Conservation (phyloP, 1,284 basidiomycete genomes). For the Boletellus deceptivus region DNA sequence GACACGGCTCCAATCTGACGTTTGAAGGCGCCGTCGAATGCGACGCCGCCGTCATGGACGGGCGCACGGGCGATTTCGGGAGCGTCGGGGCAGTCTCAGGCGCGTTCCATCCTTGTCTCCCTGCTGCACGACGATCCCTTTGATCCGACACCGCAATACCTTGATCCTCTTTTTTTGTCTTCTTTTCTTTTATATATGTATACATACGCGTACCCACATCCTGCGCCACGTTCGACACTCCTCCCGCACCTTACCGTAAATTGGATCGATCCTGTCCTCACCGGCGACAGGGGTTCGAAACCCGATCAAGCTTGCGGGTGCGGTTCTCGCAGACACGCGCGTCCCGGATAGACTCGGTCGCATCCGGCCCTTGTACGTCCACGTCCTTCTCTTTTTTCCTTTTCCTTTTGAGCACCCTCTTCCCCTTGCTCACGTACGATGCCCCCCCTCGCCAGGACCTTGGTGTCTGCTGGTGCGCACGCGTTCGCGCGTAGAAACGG, state of each 20-base stretch:
- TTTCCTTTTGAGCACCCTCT: too few species aligned
- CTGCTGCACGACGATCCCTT: not conserved
- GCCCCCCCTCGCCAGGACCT: constrained; percentile 32
- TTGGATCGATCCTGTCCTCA: too few species aligned
- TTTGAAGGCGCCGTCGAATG: constrained; percentile 69
- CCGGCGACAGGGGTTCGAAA: constrained; percentile 55
- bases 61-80: constrained; percentile 52
- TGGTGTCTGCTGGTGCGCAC: constrained; percentile 53
- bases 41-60: constrained; percentile 73
- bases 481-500: constrained; percentile 41
- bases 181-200: too few species aligned
- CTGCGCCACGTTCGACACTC: too few species aligned
- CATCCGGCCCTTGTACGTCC: constrained; percentile 60
- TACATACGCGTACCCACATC: too few species aligned
- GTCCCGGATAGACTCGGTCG: constrained; percentile 54
- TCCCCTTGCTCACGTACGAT: not conserved
- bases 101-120: constrained; percentile 25
- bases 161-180: too few species aligned
- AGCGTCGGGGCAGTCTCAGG: constrained; percentile 69
- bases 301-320: constrained; percentile 58
- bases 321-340: constrained; percentile 53
- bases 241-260: too few species aligned
- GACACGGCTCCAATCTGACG: constrained; percentile 74
- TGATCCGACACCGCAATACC: not conserved
- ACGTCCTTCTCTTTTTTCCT: too few species aligned